These are phyloP conservation scores for Grosmannia clavigera DNA, from an alignment of 2,329 filamentous ascomycete genomes.

Conservation along the genomic window DNA sequence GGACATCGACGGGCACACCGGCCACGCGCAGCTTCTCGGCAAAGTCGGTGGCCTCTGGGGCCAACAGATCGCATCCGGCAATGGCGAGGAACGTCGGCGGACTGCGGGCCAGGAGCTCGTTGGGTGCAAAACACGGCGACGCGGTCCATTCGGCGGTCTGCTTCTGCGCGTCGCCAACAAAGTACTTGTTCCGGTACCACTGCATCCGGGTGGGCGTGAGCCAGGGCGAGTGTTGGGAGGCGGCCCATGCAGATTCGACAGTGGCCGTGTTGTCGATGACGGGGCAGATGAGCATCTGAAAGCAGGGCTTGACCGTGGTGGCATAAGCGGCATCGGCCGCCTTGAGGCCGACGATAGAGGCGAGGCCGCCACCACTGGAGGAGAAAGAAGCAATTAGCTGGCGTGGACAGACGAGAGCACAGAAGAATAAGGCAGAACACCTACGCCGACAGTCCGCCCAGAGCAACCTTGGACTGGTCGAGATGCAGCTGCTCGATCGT, in stretches of 20 bases:
- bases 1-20: conserved; percentile 34
- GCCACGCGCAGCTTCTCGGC: conserved; percentile 31
- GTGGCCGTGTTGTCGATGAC: conserved; percentile 45
- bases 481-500: conserved; percentile 16
- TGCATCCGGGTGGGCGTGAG: conserved; percentile 42
- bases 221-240: conserved; percentile 39
- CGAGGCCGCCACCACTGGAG: conserved; percentile 2
- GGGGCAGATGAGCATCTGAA: conserved; percentile 44
- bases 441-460: conserved; percentile 19
- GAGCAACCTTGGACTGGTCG: conserved; percentile 20
- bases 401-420: conserved; percentile 9
- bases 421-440: background rate
- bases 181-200: conserved; percentile 47
- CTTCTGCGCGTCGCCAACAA: conserved; percentile 34
- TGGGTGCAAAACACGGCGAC: conserved; percentile 23
- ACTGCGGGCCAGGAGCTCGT: conserved; percentile 36
- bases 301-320: conserved; percentile 9
- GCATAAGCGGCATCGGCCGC: background rate
- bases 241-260: conserved; percentile 33
- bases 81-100: conserved; percentile 40
- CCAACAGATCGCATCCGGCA: conserved; percentile 43
- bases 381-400: too few species aligned
- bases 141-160: conserved; percentile 28
- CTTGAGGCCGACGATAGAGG: background rate
- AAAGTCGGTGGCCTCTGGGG: conserved; percentile 40